These are phyloP conservation scores for Globisporangium solare DNA, from an alignment of 352 stramenopile species.

Conservation along the genomic window DNA sequence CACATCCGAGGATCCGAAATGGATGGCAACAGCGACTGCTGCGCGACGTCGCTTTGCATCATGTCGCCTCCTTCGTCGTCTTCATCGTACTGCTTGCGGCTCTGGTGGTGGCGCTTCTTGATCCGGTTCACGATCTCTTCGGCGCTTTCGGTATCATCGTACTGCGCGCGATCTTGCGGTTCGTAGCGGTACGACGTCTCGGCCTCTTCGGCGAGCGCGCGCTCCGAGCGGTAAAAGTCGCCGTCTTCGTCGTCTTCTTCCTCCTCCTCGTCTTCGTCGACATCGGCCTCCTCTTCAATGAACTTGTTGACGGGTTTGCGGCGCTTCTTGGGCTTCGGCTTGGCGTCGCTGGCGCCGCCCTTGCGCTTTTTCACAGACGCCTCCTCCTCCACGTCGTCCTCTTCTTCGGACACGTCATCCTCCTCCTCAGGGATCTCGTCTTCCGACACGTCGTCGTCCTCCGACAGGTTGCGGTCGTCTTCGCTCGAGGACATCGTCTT, in stretches of 20 bases:
- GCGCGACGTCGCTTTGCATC: slow-evolving; percentile 81
- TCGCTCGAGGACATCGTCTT: slow-evolving; percentile 81
- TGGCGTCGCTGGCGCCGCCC: slow-evolving; percentile 31
- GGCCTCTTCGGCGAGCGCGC: slow-evolving; percentile 71
- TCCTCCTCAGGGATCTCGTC: slow-evolving; percentile 77
- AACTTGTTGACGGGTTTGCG: slow-evolving; percentile 86
- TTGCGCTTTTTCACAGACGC: slow-evolving; percentile 76
- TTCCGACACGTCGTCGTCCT: slow-evolving; percentile 50
- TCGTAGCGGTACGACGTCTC: slow-evolving; percentile 73
- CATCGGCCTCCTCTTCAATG: slow-evolving; percentile 86
- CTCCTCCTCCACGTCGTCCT: slow-evolving; percentile 28
- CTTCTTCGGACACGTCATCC: slow-evolving; percentile 39
- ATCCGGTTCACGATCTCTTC: slow-evolving; percentile 86
- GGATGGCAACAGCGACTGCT: slow-evolving; percentile 84
- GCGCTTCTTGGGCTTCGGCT: slow-evolving; percentile 81
- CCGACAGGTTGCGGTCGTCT: slow-evolving; percentile 80
- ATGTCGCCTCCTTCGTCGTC: slow-evolving; percentile 81
- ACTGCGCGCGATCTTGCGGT: slow-evolving; percentile 64
- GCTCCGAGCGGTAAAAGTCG: slow-evolving; percentile 75
- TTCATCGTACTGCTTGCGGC: slow-evolving; percentile 78
- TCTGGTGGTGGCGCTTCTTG: slow-evolving; percentile 87
- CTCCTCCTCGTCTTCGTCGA: slow-evolving; percentile 84
- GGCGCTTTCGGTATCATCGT: slow-evolving; percentile 75
- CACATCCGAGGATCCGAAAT: slow-evolving; percentile 88
- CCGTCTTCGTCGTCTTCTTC: slow-evolving; percentile 80